Evolutionary conservation across 1,284 basidiomycete species (phyloP), one percentile per base, ranked within the genome.

Genomic region (Apiotrichum siamense): DNA sequence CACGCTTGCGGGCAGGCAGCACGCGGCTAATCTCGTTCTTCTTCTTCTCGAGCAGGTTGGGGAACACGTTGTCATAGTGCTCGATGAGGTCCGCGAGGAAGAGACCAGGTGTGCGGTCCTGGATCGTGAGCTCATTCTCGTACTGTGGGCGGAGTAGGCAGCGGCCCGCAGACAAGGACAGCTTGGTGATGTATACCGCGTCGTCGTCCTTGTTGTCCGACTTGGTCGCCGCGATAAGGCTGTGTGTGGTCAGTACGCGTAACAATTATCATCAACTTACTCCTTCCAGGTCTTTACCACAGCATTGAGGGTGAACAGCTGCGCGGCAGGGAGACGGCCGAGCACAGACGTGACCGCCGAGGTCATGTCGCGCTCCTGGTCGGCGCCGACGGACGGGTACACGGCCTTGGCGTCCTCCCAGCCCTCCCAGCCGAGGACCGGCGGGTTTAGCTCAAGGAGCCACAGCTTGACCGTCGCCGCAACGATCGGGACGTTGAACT

Each of bases 381-480:
- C 76, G 23, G 82, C 79, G 38, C 85, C 83, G 50, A 87, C 75
- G 32, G 79, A 80, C 5, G 88, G 88, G 65, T 93, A 93, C 12
- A 93, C 63, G 58, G 84, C 85, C 58, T 88, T 81, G 56, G 91
- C 79, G 29, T 92, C 89, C 49, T 92, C 88, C 87, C 88, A 94
- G 35, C 86, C 83, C 64, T 94, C 89, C 78, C 87, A 77, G 11
- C 81, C 83, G 27, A 92, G 69, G 6, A 73, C 64, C 25, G 90
- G 87, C 10, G 88, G 88, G 67, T 88, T 83, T 24, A 94, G 79
- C 69, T 94, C 88, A 27, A 93, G 77, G 35, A 84, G 70, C 85
- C 89, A 97, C 9, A 96, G 75, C 75, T 92, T 96, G 66, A 69
- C 58, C 12, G 84, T 80, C 41, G 85, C 84, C 1, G 91, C 89